Evolutionary conservation across 352 stramenopile genomes (phyloP).

Genomic region (Pythium plurisporium): DNA sequence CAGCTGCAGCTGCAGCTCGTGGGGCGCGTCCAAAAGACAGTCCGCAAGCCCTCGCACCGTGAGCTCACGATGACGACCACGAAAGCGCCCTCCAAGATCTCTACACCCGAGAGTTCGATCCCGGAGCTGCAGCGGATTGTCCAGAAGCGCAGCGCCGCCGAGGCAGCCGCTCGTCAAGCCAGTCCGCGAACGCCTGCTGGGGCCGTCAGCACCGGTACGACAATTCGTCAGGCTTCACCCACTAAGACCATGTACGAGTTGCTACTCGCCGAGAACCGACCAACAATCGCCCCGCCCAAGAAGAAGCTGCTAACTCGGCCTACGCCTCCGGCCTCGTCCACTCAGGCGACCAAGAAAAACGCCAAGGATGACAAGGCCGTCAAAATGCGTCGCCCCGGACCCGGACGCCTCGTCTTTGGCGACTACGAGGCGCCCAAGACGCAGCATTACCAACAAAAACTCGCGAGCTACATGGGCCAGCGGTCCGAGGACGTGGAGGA

Average conservation of each 20-base stretch:
- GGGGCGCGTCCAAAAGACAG: slow-evolving; percentile 35
- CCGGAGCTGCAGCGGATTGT: slow-evolving; percentile 65
- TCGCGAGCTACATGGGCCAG: slow-evolving; percentile 69
- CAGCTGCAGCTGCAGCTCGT: slow-evolving; percentile 70
- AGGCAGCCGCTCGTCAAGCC: slow-evolving; percentile 2
- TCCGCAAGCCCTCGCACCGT: not conserved
- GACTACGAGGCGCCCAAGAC: slow-evolving; percentile 57
- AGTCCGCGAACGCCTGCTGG: slow-evolving; percentile 1
- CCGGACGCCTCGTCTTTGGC: slow-evolving; percentile 67
- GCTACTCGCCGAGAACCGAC: slow-evolving; percentile 2
- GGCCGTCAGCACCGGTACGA: not conserved
- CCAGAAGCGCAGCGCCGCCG: slow-evolving; percentile 35
- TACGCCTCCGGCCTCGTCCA: not conserved
- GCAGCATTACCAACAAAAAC: slow-evolving; percentile 72
- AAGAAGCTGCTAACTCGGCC: slow-evolving; percentile 12
- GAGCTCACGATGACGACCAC: slow-evolving; percentile 13
- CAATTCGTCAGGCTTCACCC: not conserved
- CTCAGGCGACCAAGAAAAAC: slow-evolving; percentile 7
- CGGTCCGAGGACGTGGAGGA: slow-evolving; percentile 63
- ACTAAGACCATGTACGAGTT: slow-evolving; percentile 21
- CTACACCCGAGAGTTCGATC: slow-evolving; percentile 26
- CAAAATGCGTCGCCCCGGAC: slow-evolving; percentile 30
- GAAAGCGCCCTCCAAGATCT: slow-evolving; percentile 13
- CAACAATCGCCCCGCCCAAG: slow-evolving; percentile 8
- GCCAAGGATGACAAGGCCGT: not conserved